These are phyloP conservation scores for Drechmeria coniospora DNA, from an alignment of 2,329 filamentous ascomycete species.

Conservation along the genomic window DNA sequence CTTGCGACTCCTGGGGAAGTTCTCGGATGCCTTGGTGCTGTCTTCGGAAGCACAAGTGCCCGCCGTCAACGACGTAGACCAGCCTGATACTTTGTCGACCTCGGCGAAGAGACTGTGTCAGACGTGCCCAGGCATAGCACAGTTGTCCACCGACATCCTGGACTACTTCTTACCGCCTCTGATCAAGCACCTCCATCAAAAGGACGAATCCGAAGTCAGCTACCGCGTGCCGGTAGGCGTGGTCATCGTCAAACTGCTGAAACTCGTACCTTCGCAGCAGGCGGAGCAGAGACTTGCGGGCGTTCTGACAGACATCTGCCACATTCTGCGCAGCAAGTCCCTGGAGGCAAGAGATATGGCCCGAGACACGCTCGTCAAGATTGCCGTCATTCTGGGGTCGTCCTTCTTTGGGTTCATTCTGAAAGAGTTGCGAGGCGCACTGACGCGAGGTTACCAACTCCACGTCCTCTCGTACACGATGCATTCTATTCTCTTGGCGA, in stretches of 20 bases:
- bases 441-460: slow-evolving; percentile 78
- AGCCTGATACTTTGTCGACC: slow-evolving; percentile 10
- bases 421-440: slow-evolving; percentile 70
- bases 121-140: slow-evolving; percentile 51
- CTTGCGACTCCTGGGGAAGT: slow-evolving; percentile 63
- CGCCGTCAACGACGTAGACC: slow-evolving; percentile 29
- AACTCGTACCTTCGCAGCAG: slow-evolving; percentile 57
- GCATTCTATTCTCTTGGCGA: slow-evolving; percentile 72
- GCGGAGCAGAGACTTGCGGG: slow-evolving; percentile 63
- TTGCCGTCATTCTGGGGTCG: slow-evolving; percentile 66
- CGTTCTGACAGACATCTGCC: slow-evolving; percentile 80
- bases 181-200: slow-evolving; percentile 76
- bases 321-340: slow-evolving; percentile 78
- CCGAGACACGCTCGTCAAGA: slow-evolving; percentile 72
- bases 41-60: slow-evolving; percentile 29
- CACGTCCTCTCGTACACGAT: slow-evolving; percentile 92
- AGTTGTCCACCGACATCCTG: slow-evolving; percentile 56
- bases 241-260: slow-evolving; percentile 75
- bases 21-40: slow-evolving; percentile 59
- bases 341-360: slow-evolving; percentile 85
- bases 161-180: slow-evolving; percentile 65
- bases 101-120: slow-evolving; percentile 34
- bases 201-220: slow-evolving; percentile 88
- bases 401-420: slow-evolving; percentile 83
- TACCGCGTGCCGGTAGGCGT: slow-evolving; percentile 81